Evolutionary conservation across 108 stramenopile species (phyloP).

Genomic region (Schizochytrium sp.): DNA sequence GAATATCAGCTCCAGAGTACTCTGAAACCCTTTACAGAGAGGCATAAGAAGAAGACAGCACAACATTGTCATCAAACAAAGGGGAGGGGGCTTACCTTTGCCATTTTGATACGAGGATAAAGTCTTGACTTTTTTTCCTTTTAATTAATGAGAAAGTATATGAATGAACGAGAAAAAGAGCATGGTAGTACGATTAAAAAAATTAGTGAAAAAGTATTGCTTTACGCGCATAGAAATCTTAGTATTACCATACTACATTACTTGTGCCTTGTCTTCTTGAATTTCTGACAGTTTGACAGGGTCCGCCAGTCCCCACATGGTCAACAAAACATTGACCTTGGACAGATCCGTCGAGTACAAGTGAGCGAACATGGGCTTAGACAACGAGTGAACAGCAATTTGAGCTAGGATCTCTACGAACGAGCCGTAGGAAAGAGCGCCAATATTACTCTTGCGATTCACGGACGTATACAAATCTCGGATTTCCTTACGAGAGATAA

Average conservation of each 20-base stretch:
- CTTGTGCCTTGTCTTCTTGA: slow-evolving; percentile 30
- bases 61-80: too few species aligned
- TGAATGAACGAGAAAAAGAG: too few species aligned
- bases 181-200: too few species aligned
- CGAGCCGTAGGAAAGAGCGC: slow-evolving; percentile 48
- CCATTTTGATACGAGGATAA: too few species aligned
- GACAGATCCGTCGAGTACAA: slow-evolving; percentile 46
- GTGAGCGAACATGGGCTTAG: slow-evolving; percentile 59
- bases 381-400: slow-evolving; percentile 42
- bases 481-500: slow-evolving; percentile 56
- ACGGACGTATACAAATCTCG: slow-evolving; percentile 43
- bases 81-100: too few species aligned
- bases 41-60: too few species aligned
- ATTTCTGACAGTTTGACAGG: slow-evolving; percentile 57
- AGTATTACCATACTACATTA: not conserved
- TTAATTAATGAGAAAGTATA: too few species aligned
- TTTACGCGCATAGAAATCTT: too few species aligned
- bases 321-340: slow-evolving; percentile 51
- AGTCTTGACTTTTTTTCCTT: too few species aligned
- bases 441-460: not conserved
- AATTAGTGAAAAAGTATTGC: too few species aligned
- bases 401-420: slow-evolving; percentile 46
- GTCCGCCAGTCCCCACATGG: slow-evolving; percentile 59
- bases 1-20: too few species aligned
- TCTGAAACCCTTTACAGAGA: too few species aligned